Conservation (phyloP, 164 flowering plant genomes). For the Tetrastigma voinierianum region DNA sequence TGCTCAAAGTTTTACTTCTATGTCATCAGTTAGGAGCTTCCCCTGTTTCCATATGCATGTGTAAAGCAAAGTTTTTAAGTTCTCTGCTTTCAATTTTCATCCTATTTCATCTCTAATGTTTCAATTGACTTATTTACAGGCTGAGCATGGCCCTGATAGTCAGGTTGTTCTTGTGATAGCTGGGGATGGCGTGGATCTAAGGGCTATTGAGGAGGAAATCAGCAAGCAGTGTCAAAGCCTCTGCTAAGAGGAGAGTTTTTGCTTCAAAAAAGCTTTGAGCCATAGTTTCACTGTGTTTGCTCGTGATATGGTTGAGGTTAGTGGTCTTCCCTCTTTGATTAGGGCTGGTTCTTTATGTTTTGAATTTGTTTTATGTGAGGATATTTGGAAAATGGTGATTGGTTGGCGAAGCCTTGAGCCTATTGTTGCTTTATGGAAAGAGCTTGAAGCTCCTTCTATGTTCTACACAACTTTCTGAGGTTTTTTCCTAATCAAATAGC, state of each 20-base stretch:
- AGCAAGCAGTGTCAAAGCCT: slow-evolving; percentile 72
- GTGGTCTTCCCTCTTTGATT: slow-evolving; percentile 18
- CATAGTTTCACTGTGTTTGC: slow-evolving; percentile 87
- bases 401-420: neutral
- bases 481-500: no score
- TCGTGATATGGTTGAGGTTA: slow-evolving; percentile 89
- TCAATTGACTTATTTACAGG: slow-evolving; percentile 48
- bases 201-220: slow-evolving; percentile 73
- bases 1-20: neutral
- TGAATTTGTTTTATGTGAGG: no score
- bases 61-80: neutral
- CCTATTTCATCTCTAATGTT: neutral
- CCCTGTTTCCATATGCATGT: neutral
- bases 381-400: neutral
- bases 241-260: slow-evolving; percentile 82
- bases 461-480: no score
- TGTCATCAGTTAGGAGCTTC: neutral
- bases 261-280: slow-evolving; percentile 77
- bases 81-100: neutral
- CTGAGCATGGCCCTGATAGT: slow-evolving; percentile 99
- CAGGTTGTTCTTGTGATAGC: slow-evolving; percentile 93
- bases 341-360: neutral
- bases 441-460: neutral
- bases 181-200: slow-evolving; percentile 78
- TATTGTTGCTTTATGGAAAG: neutral